Conservation (phyloP, 495 filamentous ascomycete species). For the Oidiodendron maius region DNA sequence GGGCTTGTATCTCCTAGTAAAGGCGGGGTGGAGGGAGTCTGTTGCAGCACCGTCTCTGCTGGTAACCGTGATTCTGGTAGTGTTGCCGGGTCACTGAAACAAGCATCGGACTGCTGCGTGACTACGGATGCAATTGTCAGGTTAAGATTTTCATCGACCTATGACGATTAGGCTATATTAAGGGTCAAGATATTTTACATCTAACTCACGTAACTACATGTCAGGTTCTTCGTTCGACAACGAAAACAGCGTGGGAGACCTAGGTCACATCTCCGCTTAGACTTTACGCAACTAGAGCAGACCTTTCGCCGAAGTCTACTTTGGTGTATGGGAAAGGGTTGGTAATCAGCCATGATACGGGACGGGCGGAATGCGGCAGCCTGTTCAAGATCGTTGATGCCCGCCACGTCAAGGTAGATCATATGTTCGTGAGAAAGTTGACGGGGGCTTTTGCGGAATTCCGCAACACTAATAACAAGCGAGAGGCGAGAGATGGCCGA, state of each 20-base stretch:
- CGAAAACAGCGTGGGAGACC: slow-evolving; percentile 3
- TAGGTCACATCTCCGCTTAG: slow-evolving; percentile 17
- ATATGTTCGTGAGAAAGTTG: no score
- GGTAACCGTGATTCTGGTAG: no score
- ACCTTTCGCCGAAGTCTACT: slow-evolving; percentile 9
- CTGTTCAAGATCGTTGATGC: no score
- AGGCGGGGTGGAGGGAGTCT: no score
- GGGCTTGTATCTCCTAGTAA: no score
- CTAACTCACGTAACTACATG: slow-evolving; percentile 11
- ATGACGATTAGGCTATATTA: background rate
- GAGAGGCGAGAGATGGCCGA: no score
- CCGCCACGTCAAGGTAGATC: no score
- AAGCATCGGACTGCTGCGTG: background rate
- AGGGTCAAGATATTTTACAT: background rate
- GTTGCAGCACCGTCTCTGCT: background rate
- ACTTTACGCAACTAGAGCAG: slow-evolving; percentile 9
- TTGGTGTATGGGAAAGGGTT: slow-evolving; percentile 4
- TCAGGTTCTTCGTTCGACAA: slow-evolving; percentile 5
- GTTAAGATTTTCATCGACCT: slow-evolving; percentile 1
- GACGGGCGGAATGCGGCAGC: no score
- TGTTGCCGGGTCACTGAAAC: background rate
- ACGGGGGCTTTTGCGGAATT: no score
- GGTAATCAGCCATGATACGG: no score
- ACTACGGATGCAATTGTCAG: background rate
- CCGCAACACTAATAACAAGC: no score